Evolutionary conservation across 495 filamentous ascomycete species (phyloP).

Genomic region (Aspergillus nanangensis): DNA sequence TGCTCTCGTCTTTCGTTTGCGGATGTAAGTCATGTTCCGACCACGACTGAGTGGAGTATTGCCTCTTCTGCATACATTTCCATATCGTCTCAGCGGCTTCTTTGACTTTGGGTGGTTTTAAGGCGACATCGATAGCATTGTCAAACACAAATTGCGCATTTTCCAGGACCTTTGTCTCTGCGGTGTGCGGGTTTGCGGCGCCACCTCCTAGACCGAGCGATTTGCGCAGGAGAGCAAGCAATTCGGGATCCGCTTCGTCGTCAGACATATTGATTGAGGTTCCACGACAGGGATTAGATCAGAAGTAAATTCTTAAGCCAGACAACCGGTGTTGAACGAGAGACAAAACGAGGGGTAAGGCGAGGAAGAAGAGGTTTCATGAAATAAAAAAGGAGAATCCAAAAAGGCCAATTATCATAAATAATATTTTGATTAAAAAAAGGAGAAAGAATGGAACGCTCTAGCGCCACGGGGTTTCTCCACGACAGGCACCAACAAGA

Average conservation of each 20-base stretch:
- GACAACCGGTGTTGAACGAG: neutral
- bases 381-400: neutral
- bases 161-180: constrained; percentile 76
- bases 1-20: constrained; percentile 66
- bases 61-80: constrained; percentile 73
- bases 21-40: constrained; percentile 89
- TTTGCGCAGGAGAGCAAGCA: constrained; percentile 81
- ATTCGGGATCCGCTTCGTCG: constrained; percentile 82
- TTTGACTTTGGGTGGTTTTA: constrained; percentile 74
- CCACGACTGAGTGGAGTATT: constrained; percentile 82
- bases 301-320: neutral
- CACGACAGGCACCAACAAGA: constrained; percentile 3
- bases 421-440: constrained; percentile 1
- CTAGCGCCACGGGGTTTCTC: constrained; percentile 4
- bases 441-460: neutral
- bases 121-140: constrained; percentile 87
- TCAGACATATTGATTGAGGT: constrained; percentile 63
- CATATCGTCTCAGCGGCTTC: constrained; percentile 75
- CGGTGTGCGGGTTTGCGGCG: constrained; percentile 42
- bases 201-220: constrained; percentile 61
- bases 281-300: neutral
- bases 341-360: neutral
- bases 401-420: neutral
- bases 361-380: neutral
- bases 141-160: constrained; percentile 83